These are phyloP conservation scores for Vararia minispora DNA, from an alignment of 768 basidiomycete species.

Conservation along the genomic window DNA sequence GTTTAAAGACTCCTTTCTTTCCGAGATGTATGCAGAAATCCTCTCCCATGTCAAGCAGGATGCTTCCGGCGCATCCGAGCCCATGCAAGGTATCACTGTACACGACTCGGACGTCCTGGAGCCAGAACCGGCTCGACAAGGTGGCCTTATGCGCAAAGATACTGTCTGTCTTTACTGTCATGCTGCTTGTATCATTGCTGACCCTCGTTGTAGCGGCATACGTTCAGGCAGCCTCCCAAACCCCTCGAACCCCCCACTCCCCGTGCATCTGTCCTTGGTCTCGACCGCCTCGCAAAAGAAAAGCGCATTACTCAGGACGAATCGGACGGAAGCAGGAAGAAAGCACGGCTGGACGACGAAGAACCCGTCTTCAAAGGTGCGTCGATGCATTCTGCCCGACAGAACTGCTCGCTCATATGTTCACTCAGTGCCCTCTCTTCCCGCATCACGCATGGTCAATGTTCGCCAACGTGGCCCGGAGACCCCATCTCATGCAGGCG, in stretches of 20 bases:
- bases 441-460: slow-evolving; percentile 43
- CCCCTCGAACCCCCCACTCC: slow-evolving; percentile 71
- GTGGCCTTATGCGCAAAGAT: slow-evolving; percentile 66
- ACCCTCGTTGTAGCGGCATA: slow-evolving; percentile 46
- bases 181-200: slow-evolving; percentile 5
- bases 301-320: slow-evolving; percentile 50
- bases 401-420: background rate
- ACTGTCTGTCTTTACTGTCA: slow-evolving; percentile 29
- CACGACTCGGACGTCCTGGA: slow-evolving; percentile 76
- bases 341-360: slow-evolving; percentile 40
- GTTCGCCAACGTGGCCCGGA: slow-evolving; percentile 72
- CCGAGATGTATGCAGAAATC: slow-evolving; percentile 73
- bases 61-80: slow-evolving; percentile 37
- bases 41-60: slow-evolving; percentile 60
- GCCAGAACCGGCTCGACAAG: slow-evolving; percentile 65
- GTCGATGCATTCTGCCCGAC: slow-evolving; percentile 8
- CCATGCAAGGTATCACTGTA: slow-evolving; percentile 67
- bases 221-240: slow-evolving; percentile 67
- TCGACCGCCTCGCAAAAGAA: slow-evolving; percentile 82
- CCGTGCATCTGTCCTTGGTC: slow-evolving; percentile 68
- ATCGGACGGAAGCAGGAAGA: slow-evolving; percentile 52
- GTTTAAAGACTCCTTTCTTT: slow-evolving; percentile 69
- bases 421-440: slow-evolving; percentile 66
- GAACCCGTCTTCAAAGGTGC: slow-evolving; percentile 84
- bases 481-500: slow-evolving; percentile 89